Conservation (phyloP, 306 rosid genomes). For the Quercus alba region DNA sequence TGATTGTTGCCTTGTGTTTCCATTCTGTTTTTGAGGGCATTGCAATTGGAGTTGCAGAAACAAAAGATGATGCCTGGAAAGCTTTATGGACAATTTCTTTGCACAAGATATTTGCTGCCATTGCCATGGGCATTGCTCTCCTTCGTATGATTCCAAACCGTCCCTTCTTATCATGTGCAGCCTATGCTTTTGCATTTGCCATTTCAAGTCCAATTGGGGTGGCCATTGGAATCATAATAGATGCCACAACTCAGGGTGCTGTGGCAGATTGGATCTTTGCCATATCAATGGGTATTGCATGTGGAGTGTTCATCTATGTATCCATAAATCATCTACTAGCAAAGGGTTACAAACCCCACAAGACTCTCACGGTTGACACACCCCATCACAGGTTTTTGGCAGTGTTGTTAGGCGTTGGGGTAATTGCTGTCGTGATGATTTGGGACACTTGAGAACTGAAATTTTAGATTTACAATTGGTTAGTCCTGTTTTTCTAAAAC, state of each 20-base stretch:
- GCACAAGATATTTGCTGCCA: conserved; percentile 85
- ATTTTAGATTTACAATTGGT: background rate
- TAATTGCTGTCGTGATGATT: conserved; percentile 76
- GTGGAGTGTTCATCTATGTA: conserved; percentile 85
- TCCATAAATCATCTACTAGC: conserved; percentile 65
- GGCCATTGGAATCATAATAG: conserved; percentile 66
- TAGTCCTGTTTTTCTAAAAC: background rate
- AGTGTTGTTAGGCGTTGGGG: conserved; percentile 61
- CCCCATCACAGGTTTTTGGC: conserved; percentile 52
- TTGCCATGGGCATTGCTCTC: conserved; percentile 88
- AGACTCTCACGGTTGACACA: conserved; percentile 33
- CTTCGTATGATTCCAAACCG: conserved; percentile 68
- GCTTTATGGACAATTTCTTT: conserved; percentile 79
- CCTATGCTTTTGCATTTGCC: conserved; percentile 68
- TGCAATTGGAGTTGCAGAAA: conserved; percentile 70
- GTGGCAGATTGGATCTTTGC: conserved; percentile 76
- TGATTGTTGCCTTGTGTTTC: conserved; percentile 67
- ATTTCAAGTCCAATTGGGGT: conserved; percentile 79
- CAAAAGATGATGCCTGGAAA: conserved; percentile 72
- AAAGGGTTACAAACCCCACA: conserved; percentile 54
- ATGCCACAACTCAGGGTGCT: conserved; percentile 66
- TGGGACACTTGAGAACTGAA: conserved; percentile 55
- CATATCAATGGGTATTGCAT: conserved; percentile 73
- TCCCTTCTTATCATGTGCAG: conserved; percentile 48
- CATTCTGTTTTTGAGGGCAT: conserved; percentile 84